Conservation (phyloP, 148 eudicot species). For the Selenicereus undatus region DNA sequence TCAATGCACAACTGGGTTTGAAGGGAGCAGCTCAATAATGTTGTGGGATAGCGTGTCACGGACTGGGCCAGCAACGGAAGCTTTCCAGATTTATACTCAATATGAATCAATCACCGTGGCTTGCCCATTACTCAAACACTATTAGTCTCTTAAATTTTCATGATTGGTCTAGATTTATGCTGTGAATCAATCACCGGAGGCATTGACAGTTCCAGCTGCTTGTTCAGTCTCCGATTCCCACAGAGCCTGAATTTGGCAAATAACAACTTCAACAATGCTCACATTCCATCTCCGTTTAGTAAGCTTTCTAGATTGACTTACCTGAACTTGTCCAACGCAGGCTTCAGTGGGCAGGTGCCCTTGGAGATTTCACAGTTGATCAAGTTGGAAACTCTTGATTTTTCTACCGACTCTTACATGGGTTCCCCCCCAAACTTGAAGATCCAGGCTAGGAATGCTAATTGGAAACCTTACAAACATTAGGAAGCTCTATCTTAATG, state of each 20-base stretch:
- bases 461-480: slow-evolving; percentile 29
- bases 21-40: too few species aligned
- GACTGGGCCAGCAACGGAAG: too few species aligned
- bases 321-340: slow-evolving; percentile 35
- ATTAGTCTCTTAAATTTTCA: too few species aligned
- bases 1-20: too few species aligned
- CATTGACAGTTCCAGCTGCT: background rate
- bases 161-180: background rate
- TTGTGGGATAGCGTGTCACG: too few species aligned
- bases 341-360: slow-evolving; percentile 34
- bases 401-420: slow-evolving; percentile 16
- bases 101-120: too few species aligned
- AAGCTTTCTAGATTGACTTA: slow-evolving; percentile 26
- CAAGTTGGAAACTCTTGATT: slow-evolving; percentile 35
- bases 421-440: background rate
- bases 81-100: too few species aligned
- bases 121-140: too few species aligned
- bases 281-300: slow-evolving; percentile 30
- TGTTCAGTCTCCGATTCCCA: slow-evolving; percentile 8
- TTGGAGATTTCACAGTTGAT: slow-evolving; percentile 22
- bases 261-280: background rate
- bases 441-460: slow-evolving; percentile 22
- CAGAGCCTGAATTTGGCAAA: slow-evolving; percentile 29
- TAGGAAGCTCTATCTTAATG: slow-evolving; percentile 40
- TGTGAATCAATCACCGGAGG: background rate